Base-by-base conservation (phyloP, 768 basidiomycete species). In the Rhodotorula babjevae region DNA sequence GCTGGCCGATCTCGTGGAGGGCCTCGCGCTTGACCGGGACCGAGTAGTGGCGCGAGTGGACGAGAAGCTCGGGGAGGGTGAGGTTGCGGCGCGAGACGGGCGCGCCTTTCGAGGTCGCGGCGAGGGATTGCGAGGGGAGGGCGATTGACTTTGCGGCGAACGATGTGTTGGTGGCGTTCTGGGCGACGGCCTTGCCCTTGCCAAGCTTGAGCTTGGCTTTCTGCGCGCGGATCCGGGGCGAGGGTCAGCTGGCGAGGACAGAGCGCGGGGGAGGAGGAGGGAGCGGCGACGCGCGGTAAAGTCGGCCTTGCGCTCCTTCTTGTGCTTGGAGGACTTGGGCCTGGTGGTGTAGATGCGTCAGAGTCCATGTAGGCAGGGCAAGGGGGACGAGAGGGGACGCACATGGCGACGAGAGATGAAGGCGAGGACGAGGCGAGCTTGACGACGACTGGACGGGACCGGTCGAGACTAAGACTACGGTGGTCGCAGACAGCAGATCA, bases 191-290 rank as follows among this genome's bases (percentile, higher is more conserved):
- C 81, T 94, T 98, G 57, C 91, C 93, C 80, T 95, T 99, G 49
- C 95, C 95, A 62, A 99, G 90, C 81, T 96, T 99, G 50, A 96
- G 85, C 81, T 91, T 97, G 36, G 92, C 88, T 92, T 93, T 97
- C 92, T 97, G 81, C 16, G n/a, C 15, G 47, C 1, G 15, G 18
- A 29, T 2, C 50, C 70, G 36, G 36, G 44, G n/a, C 25, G 33
- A 65, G 36, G 63, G 72, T 57, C 27, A 23, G 50, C 33, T 10
- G 4, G 50, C 18, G 57, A 56, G 42, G 47, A 29, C n/a, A 12
- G 8, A 40, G n/a, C n/a, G n/a, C 14, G 16, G 5, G 47, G 3
- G 29, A 49, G n/a, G 27, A 27, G 33, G 31, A 36, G 33, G 42
- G 36, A 15, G 44, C 12, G 9, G 11, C 50, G 29, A 79, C 83